Percentiles rank a stretch among this genome's conserved stretches.
These are phyloP conservation scores for Sphaerosporella brunnea DNA, from an alignment of 495 filamentous ascomycete genomes.

Conservation along the genomic window DNA sequence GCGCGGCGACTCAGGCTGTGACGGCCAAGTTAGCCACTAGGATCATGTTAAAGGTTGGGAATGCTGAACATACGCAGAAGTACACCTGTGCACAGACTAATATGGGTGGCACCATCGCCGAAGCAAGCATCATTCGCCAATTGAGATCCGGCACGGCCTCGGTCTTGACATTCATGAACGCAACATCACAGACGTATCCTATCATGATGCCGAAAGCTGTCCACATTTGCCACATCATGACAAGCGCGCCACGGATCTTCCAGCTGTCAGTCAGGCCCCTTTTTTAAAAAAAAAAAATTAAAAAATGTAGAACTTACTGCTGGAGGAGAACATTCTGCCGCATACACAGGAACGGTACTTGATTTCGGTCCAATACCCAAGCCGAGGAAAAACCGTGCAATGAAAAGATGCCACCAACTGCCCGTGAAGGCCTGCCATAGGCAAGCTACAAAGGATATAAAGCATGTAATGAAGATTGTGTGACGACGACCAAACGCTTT, in stretches of 20 bases:
- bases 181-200: constrained; percentile 54
- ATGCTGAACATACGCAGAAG: constrained; percentile 42
- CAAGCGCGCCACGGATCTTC: constrained; percentile 56
- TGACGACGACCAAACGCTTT: constrained; percentile 61
- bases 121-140: constrained; percentile 74
- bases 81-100: constrained; percentile 54
- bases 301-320: constrained; percentile 1
- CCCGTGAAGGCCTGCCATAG: constrained; percentile 63
- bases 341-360: constrained; percentile 61
- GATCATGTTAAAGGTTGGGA: no score
- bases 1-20: constrained; percentile 34
- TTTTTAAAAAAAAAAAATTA: no score
- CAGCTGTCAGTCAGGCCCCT: no score
- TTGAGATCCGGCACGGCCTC: constrained; percentile 43
- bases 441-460: constrained; percentile 47
- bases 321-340: constrained; percentile 57
- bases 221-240: constrained; percentile 74
- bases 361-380: constrained; percentile 70
- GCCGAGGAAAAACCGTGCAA: constrained; percentile 53
- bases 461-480: constrained; percentile 63
- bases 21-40: background rate
- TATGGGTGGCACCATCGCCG: constrained; percentile 55
- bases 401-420: constrained; percentile 46
- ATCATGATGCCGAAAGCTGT: constrained; percentile 72
- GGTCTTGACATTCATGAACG: constrained; percentile 44